phyloP scores from a whole-genome alignment of 257 asterid species.

The Plectranthus barbatus region DNA sequence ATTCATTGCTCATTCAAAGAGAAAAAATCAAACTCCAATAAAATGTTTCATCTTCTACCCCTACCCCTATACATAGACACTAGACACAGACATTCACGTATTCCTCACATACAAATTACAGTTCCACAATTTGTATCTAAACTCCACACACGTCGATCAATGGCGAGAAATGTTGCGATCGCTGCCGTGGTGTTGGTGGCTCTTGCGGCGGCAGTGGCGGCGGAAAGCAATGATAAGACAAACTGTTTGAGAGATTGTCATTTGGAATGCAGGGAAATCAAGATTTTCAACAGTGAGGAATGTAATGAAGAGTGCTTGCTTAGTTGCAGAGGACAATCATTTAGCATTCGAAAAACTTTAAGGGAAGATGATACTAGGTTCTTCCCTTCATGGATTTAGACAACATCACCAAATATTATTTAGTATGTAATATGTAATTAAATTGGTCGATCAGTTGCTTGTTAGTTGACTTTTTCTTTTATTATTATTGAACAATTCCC shows the following conservation, averaged over 20 bases:
- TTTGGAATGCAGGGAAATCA: constrained; percentile 25
- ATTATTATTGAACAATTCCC: too few relatives aligned
- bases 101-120: too few relatives aligned
- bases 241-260: constrained; percentile 35
- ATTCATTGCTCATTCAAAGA: not conserved
- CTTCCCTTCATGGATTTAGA: constrained; percentile 30
- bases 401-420: too few relatives aligned
- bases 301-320: constrained; percentile 29
- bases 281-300: constrained; percentile 23
- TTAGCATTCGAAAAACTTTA: not conserved
- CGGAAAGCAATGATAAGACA: constrained; percentile 9
- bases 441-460: too few relatives aligned
- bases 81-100: too few relatives aligned
- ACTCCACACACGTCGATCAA: not conserved
- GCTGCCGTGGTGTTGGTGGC: not conserved
- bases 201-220: not conserved
- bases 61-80: not conserved
- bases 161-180: not conserved
- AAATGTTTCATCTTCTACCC: not conserved
- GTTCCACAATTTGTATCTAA: too few relatives aligned
- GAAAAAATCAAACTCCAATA: not conserved
- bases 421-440: too few relatives aligned
- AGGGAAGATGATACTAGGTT: constrained; percentile 12
- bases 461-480: too few relatives aligned
- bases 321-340: not conserved